These are phyloP conservation scores for Aschersonia sp. DNA, from an alignment of 2,329 filamentous ascomycete genomes.

Conservation along the genomic window DNA sequence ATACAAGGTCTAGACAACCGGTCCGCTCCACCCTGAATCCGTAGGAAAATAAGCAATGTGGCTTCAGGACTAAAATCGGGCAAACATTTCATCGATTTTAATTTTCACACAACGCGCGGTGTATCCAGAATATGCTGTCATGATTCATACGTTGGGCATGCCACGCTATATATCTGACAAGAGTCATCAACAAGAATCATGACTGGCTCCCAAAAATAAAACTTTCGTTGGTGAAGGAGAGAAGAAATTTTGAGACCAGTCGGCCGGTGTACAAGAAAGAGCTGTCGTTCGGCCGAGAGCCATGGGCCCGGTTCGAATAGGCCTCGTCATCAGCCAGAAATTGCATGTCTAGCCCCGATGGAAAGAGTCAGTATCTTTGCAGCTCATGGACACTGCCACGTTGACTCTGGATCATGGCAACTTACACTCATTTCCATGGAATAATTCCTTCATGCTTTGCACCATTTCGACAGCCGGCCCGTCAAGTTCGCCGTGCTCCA, in stretches of 20 bases:
- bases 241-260: conserved; percentile 36
- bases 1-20: conserved; percentile 51
- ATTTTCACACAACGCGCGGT: background rate
- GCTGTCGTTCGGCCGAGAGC: conserved; percentile 32
- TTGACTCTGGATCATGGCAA: conserved; percentile 4
- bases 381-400: too few species aligned
- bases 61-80: conserved; percentile 49
- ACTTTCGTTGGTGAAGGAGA: conserved; percentile 37
- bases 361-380: background rate
- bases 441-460: conserved; percentile 25
- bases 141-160: background rate
- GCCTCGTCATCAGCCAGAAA: conserved; percentile 32
- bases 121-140: background rate
- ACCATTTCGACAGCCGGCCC: conserved; percentile 30
- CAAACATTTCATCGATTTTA: conserved; percentile 28
- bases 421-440: conserved; percentile 30
- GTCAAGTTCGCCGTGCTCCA: conserved; percentile 30
- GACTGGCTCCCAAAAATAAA: conserved; percentile 23
- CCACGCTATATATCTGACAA: too few species aligned
- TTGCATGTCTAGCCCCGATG: conserved; percentile 20
- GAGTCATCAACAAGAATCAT: background rate
- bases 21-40: conserved; percentile 51
- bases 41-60: conserved; percentile 33
- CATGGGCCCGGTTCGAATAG: conserved; percentile 26
- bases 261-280: conserved; percentile 36